These are phyloP conservation scores for Phaffomyces thermotolerans DNA, from an alignment of 805 yeast genomes.

Conservation along the genomic window DNA sequence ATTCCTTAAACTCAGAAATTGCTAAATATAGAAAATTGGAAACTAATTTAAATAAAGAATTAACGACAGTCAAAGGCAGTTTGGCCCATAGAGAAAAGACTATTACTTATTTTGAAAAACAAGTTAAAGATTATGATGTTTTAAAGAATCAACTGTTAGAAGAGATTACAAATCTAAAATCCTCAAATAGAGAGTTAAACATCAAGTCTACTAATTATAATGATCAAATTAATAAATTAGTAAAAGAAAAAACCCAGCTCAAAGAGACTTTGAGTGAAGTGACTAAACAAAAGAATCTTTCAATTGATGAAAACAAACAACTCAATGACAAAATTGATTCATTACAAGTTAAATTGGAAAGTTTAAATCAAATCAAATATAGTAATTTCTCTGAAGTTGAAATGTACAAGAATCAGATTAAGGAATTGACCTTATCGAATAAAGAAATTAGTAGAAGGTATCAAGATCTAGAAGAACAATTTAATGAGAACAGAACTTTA, in stretches of 20 bases:
- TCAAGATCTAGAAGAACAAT: constrained; percentile 72
- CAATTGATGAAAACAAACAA: constrained; percentile 33
- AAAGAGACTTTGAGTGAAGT: constrained; percentile 33
- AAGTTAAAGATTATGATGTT: constrained; percentile 30
- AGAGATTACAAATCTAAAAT: constrained; percentile 19
- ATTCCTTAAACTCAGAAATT: constrained; percentile 15
- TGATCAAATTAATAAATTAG: constrained; percentile 23
- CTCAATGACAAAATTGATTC: constrained; percentile 35
- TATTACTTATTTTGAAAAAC: constrained; percentile 31
- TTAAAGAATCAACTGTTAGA: constrained; percentile 20
- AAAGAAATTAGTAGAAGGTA: constrained; percentile 55
- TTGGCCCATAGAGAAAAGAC: constrained; percentile 31
- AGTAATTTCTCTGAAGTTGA: constrained; percentile 38
- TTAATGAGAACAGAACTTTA: constrained; percentile 64
- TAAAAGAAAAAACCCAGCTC: constrained; percentile 31
- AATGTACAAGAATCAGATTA: constrained; percentile 55
- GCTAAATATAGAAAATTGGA: constrained; percentile 18
- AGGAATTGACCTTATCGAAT: constrained; percentile 59
- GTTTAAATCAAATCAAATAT: constrained; percentile 28
- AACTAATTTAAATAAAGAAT: constrained; percentile 18
- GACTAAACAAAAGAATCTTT: constrained; percentile 28
- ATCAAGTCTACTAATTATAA: constrained; percentile 27
- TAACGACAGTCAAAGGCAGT: constrained; percentile 9
- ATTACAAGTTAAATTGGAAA: constrained; percentile 32
- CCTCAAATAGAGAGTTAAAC: constrained; percentile 22